phyloP scores from a whole-genome alignment of 2,329 filamentous ascomycete species.

The Ascochyta viciae-villosae region DNA sequence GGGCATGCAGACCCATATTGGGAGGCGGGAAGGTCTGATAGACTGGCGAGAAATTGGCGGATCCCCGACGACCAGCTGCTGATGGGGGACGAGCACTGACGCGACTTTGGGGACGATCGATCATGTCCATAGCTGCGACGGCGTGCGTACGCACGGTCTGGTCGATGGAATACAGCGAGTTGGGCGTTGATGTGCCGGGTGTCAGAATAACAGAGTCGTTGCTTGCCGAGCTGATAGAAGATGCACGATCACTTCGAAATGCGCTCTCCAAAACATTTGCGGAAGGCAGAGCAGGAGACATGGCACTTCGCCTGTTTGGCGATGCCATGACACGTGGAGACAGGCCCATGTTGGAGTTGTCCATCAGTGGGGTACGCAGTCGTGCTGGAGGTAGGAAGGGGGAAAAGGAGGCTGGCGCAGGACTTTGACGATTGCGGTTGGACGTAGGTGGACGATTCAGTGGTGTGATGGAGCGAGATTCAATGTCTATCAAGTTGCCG shows the following conservation, averaged over 20 bases:
- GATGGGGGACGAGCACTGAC: slow-evolving; percentile 47
- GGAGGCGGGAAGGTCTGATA: slow-evolving; percentile 38
- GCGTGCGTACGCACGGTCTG: slow-evolving; percentile 38
- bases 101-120: slow-evolving; percentile 48
- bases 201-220: slow-evolving; percentile 40
- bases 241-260: slow-evolving; percentile 31
- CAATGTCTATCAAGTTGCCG: slow-evolving; percentile 45
- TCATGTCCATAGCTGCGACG: slow-evolving; percentile 41
- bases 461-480: slow-evolving; percentile 48
- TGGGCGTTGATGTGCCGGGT: slow-evolving; percentile 38
- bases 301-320: slow-evolving; percentile 37
- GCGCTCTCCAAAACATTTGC: slow-evolving; percentile 22
- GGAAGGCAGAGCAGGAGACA: slow-evolving; percentile 31
- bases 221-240: slow-evolving; percentile 39
- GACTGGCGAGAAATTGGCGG: slow-evolving; percentile 42
- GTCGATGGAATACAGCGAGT: slow-evolving; percentile 36
- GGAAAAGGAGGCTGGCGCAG: slow-evolving; percentile 44
- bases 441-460: slow-evolving; percentile 49
- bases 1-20: slow-evolving; percentile 44
- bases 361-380: slow-evolving; percentile 45
- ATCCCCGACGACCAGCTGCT: slow-evolving; percentile 43
- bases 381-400: slow-evolving; percentile 45
- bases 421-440: slow-evolving; percentile 49
- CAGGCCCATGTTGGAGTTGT: slow-evolving; percentile 33
- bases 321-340: slow-evolving; percentile 37